phyloP scores from a whole-genome alignment of 176 grass and related monocot species.

The Bonia amplexicaulis region DNA sequence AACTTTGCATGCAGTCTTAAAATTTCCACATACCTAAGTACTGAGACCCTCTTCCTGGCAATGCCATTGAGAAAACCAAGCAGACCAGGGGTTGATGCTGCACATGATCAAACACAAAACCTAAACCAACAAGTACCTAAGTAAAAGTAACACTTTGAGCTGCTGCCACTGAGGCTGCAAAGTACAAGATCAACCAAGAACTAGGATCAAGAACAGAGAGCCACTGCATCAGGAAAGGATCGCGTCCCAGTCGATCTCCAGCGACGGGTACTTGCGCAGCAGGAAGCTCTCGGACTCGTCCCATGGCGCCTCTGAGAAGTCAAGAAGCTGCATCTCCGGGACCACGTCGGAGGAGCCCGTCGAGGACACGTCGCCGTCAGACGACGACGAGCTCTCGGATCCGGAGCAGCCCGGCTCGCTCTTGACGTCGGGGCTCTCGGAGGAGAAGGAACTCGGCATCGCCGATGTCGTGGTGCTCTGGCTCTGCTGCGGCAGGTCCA shows the following conservation, averaged over 20 bases:
- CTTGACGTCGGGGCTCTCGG: constrained; percentile 31
- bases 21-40: constrained; percentile 17
- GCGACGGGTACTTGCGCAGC: constrained; percentile 79
- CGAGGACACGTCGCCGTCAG: constrained; percentile 46
- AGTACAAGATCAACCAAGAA: constrained; percentile 21
- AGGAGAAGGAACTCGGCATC: neutral
- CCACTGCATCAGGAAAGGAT: constrained; percentile 54
- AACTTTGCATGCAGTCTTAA: neutral
- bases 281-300: constrained; percentile 70
- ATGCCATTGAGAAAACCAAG: constrained; percentile 54
- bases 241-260: constrained; percentile 94
- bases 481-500: constrained; percentile 8
- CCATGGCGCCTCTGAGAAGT: constrained; percentile 82
- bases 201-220: constrained; percentile 18
- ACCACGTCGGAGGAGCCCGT: constrained; percentile 36
- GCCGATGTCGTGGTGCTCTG: constrained; percentile 14
- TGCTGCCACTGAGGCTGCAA: neutral
- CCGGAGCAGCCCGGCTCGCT: constrained; percentile 36
- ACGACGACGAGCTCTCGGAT: constrained; percentile 38
- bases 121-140: constrained; percentile 7
- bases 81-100: constrained; percentile 35
- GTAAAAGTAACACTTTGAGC: neutral
- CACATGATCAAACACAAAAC: constrained; percentile 33
- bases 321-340: constrained; percentile 54
- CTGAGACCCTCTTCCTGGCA: constrained; percentile 29